Conservation (phyloP, 306 rosid species). For the Pterocarpus macrocarpus region DNA sequence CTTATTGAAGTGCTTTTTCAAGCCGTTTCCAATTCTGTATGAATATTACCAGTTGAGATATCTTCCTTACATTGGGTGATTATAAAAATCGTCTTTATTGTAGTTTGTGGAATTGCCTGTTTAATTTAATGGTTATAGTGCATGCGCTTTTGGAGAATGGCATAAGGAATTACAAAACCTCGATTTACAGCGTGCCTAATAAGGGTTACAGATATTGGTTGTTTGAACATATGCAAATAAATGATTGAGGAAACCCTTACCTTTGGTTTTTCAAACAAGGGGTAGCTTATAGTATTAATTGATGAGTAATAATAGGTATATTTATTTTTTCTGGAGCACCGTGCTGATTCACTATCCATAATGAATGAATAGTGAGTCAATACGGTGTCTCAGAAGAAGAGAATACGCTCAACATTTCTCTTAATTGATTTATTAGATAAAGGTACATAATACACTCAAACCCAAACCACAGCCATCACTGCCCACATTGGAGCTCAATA, state of each 20-base stretch:
- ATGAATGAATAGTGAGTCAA: no score
- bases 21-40: neutral
- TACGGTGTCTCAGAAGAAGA: no score
- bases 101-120: neutral
- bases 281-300: neutral
- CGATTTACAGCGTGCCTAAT: neutral
- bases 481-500: slow-evolving; percentile 21
- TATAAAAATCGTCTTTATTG: neutral
- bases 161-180: neutral
- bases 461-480: slow-evolving; percentile 33
- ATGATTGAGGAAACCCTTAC: slow-evolving; percentile 19
- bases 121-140: neutral
- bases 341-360: no score
- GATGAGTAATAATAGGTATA: no score
- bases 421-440: slow-evolving; percentile 23
- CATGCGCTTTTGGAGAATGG: neutral
- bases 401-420: no score
- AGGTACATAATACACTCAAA: slow-evolving; percentile 22
- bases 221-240: slow-evolving; percentile 12
- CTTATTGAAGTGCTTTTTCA: neutral
- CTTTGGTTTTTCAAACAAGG: slow-evolving; percentile 25
- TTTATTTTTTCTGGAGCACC: no score
- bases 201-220: neutral
- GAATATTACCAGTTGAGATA: neutral
- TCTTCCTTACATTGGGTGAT: neutral